phyloP scores from a whole-genome alignment of 2,329 filamentous ascomycete species.

The Alternaria angustiovoidea region DNA sequence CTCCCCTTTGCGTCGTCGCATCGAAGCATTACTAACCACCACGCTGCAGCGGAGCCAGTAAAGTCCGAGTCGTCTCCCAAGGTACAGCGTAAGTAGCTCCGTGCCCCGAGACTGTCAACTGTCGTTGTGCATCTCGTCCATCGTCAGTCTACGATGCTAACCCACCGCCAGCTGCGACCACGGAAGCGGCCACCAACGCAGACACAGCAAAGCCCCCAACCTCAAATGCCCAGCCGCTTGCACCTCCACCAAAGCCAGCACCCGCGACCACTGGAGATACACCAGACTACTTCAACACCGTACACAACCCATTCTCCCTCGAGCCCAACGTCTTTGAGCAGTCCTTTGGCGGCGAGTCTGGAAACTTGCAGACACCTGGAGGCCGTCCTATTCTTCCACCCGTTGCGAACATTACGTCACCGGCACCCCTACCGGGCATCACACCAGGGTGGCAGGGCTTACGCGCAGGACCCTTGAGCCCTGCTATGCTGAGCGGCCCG shows the following conservation, averaged over 20 bases:
- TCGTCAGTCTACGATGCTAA: slow-evolving; percentile 25
- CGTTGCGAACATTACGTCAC: slow-evolving; percentile 89
- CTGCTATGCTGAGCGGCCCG: slow-evolving; percentile 93
- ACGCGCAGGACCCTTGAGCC: slow-evolving; percentile 90
- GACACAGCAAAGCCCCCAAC: slow-evolving; percentile 45
- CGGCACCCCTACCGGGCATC: slow-evolving; percentile 77
- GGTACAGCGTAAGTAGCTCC: slow-evolving; percentile 36
- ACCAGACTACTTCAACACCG: slow-evolving; percentile 61
- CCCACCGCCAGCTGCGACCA: slow-evolving; percentile 25
- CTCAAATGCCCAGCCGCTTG: slow-evolving; percentile 58
- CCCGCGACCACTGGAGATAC: slow-evolving; percentile 53
- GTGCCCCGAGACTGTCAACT: slow-evolving; percentile 6
- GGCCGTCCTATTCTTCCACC: slow-evolving; percentile 82
- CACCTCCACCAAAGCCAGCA: slow-evolving; percentile 60
- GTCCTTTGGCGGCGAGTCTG: slow-evolving; percentile 71
- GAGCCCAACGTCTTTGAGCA: slow-evolving; percentile 98
- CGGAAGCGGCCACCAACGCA: slow-evolving; percentile 28
- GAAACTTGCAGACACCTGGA: slow-evolving; percentile 72
- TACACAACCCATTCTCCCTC: slow-evolving; percentile 67
- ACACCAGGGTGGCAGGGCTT: slow-evolving; percentile 87
- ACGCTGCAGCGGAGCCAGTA: slow-evolving; percentile 31
- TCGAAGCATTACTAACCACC: slow-evolving; percentile 31
- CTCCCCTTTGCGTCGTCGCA: slow-evolving; percentile 11
- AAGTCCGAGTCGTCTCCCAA: slow-evolving; percentile 35
- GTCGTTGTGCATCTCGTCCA: slow-evolving; percentile 8